phyloP scores from a whole-genome alignment of 148 eudicot genomes.

The Spergularia marina region DNA sequence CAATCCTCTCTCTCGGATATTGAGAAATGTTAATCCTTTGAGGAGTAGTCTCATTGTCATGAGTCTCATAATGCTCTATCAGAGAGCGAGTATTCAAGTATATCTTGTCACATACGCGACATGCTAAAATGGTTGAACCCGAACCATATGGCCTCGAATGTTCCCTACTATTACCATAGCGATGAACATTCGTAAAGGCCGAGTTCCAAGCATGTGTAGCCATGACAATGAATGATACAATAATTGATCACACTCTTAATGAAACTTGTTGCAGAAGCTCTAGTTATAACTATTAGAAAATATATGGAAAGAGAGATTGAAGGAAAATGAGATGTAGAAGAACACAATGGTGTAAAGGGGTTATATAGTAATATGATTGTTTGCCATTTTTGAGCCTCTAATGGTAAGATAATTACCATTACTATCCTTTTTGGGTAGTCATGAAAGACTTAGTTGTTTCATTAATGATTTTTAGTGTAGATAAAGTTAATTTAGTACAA shows the following conservation, averaged over 20 bases:
- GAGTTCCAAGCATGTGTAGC: conserved; percentile 18
- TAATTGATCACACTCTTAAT: neutral
- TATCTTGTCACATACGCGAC: conserved; percentile 30
- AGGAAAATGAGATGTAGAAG: conserved; percentile 6
- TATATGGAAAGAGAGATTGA: neutral
- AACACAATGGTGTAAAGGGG: neutral
- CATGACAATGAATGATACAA: conserved; percentile 15
- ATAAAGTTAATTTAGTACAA: conserved; percentile 10
- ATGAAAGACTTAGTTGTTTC: conserved; percentile 15
- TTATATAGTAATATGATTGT: conserved; percentile 12
- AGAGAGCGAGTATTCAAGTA: conserved; percentile 17
- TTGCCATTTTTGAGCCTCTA: neutral
- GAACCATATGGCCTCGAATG: neutral
- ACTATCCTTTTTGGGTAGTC: conserved; percentile 13
- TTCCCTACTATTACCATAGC: conserved; percentile 7
- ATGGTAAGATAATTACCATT: neutral
- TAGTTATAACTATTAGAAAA: no score
- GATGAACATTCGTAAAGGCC: neutral
- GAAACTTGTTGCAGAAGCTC: neutral
- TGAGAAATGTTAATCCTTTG: neutral
- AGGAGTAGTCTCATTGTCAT: conserved; percentile 15
- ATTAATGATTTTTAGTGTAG: neutral
- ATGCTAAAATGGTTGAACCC: conserved; percentile 10
- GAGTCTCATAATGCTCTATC: conserved; percentile 29
- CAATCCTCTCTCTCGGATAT: neutral